Evolutionary conservation across 106 monocot genomes (phyloP).

Genomic region (Dioscorea zingiberensis): DNA sequence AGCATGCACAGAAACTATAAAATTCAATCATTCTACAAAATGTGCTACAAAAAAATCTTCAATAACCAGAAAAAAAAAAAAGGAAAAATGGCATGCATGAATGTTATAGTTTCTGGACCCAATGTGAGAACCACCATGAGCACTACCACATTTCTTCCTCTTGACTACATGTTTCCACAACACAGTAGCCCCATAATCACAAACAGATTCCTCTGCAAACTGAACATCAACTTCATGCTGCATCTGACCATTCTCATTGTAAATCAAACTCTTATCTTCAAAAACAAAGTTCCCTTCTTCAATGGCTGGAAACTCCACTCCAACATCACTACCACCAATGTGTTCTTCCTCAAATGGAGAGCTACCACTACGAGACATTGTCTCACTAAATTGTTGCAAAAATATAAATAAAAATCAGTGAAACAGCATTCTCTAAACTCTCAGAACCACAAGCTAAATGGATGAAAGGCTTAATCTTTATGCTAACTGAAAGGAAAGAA

Average conservation of each 20-base stretch:
- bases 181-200: conserved; percentile 36
- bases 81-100: too few species aligned
- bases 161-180: conserved; percentile 56
- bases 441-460: too few species aligned
- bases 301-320: conserved; percentile 33
- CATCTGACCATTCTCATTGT: conserved; percentile 24
- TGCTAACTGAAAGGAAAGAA: too few species aligned
- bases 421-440: too few species aligned
- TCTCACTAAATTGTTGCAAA: too few species aligned
- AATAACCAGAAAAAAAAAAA: too few species aligned
- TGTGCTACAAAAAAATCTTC: too few species aligned
- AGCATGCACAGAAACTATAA: too few species aligned
- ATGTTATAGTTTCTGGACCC: too few species aligned
- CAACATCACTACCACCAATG: conserved; percentile 17
- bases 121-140: conserved; percentile 63
- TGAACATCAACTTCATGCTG: conserved; percentile 36
- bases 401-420: too few species aligned
- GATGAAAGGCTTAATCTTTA: too few species aligned
- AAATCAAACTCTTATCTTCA: conserved; percentile 37
- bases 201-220: conserved; percentile 23
- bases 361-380: conserved; percentile 28
- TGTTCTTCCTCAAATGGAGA: conserved; percentile 34
- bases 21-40: too few species aligned
- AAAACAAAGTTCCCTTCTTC: conserved; percentile 42
- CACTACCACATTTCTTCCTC: conserved; percentile 44